A percentile compares a stretch with the other conserved stretches of the same genome.
Conservation (phyloP, 306 rosid genomes). For the Vicia sativa region DNA sequence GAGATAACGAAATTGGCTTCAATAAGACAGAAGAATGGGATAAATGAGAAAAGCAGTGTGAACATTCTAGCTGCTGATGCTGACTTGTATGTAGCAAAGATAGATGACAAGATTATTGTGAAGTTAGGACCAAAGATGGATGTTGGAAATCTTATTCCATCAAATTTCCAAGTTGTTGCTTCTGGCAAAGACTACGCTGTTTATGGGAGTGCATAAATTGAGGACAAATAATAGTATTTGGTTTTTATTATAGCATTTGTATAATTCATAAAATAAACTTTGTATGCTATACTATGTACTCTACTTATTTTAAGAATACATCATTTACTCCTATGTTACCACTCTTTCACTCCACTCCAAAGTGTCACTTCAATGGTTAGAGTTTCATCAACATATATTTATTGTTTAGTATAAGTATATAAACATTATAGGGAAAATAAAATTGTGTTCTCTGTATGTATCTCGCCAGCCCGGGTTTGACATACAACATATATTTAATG, state of each 20-base stretch:
- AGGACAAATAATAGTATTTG: not conserved
- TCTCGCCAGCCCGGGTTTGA: too few relatives aligned
- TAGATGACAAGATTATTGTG: slow-evolving; percentile 63
- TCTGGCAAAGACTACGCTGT: slow-evolving; percentile 66
- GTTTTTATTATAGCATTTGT: not conserved
- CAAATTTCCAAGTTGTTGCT: slow-evolving; percentile 48
- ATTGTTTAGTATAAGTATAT: too few relatives aligned
- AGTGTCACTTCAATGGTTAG: too few relatives aligned
- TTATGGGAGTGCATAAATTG: slow-evolving; percentile 50
- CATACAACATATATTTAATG: too few relatives aligned
- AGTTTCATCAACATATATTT: too few relatives aligned
- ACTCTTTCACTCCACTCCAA: too few relatives aligned
- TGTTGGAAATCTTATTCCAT: slow-evolving; percentile 62
- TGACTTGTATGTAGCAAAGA: slow-evolving; percentile 62
- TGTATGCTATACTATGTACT: too few relatives aligned
- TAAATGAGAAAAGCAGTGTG: slow-evolving; percentile 52
- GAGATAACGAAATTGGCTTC: slow-evolving; percentile 47
- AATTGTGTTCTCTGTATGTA: too few relatives aligned
- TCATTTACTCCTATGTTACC: too few relatives aligned
- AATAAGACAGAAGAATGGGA: slow-evolving; percentile 61
- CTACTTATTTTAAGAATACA: too few relatives aligned
- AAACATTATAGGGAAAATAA: too few relatives aligned
- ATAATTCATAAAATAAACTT: too few relatives aligned
- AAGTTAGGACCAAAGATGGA: slow-evolving; percentile 68
- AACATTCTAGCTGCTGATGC: slow-evolving; percentile 61